Evolutionary conservation across 306 rosid species (phyloP), one percentile per base, ranked within the genome.

Genomic region (Rosa chinensis): DNA sequence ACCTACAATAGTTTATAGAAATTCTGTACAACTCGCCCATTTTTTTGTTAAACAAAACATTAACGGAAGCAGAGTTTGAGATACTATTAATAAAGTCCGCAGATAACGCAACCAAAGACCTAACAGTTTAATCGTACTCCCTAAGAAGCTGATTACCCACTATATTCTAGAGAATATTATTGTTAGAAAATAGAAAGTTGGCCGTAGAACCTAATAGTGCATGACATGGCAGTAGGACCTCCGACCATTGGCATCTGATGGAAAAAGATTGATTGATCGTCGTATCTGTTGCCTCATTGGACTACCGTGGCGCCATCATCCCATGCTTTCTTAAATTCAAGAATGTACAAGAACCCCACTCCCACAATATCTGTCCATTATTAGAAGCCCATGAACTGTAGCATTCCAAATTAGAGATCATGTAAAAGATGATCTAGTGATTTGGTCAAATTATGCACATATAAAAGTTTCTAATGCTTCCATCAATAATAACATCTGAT

Each of bases 161-260:
- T n/a, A 21, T 58, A 58, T 58, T 58, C 28, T 2, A 58, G 21
- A 58, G 63, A 58, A 58, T 21, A 58, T 58, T 58, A 58, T 21
- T 9, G 63, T 28, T 25, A 11, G 17, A 14, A 64, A 64, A n/a
- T 25, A 5, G 17, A 14, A 64, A 64, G 43, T 64, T 66, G 44
- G 43, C 7, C 9, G 67, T 28, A 23, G 82, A 88, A 77, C 11
- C 47, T 7, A 44, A 44, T 10, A 44, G 47, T 44, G 47, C 47
- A 44, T 44, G 47, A 44, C 10, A 85, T 87, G 88, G 89, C 80
- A 81, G 70, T 5, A 75, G 75, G 92, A 84, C 79, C 73, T 85
- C 85, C 89, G 89, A 87, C 89, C 91, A 59, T n/a, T 80, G 86
- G 91, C 93, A 89, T 91, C 90, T 82, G 11, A 58, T 72, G 81